Evolutionary conservation across 2,329 filamentous ascomycete species (phyloP).

Genomic region (Cladosporium velox): DNA sequence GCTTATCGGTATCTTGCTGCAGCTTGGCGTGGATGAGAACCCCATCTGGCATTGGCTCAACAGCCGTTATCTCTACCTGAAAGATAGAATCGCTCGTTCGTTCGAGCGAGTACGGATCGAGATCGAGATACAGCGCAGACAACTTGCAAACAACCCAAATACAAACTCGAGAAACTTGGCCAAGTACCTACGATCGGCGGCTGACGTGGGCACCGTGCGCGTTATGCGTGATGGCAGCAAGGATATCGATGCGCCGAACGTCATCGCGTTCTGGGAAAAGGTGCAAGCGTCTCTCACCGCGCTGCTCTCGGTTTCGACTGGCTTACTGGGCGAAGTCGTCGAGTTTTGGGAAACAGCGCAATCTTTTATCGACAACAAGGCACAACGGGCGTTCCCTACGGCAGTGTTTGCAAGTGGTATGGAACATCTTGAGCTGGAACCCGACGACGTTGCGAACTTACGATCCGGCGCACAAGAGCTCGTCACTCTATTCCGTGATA

Average conservation of each 20-base stretch:
- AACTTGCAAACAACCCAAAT: constrained; percentile 72
- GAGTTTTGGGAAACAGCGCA: constrained; percentile 94
- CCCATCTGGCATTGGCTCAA: constrained; percentile 96
- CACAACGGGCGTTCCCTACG: constrained; percentile 72
- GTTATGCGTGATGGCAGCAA: constrained; percentile 43
- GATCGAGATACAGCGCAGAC: constrained; percentile 84
- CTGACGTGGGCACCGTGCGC: constrained; percentile 34
- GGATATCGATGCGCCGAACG: constrained; percentile 74
- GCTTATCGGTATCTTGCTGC: constrained; percentile 82
- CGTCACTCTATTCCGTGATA: constrained; percentile 79
- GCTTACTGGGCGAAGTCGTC: constrained; percentile 82
- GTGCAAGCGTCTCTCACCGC: constrained; percentile 72
- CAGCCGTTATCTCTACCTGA: constrained; percentile 85
- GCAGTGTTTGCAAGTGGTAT: constrained; percentile 60
- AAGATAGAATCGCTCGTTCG: constrained; percentile 75
- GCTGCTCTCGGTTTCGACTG: constrained; percentile 72
- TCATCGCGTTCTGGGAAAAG: constrained; percentile 92
- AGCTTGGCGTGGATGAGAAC: constrained; percentile 91
- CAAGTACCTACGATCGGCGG: constrained; percentile 72
- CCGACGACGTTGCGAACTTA: constrained; percentile 69
- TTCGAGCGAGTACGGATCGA: constrained; percentile 88
- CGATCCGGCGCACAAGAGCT: constrained; percentile 78
- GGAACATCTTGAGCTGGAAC: constrained; percentile 80
- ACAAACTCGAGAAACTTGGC: constrained; percentile 70
- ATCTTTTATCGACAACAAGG: constrained; percentile 83